Percentiles rank a stretch among this genome's conserved stretches.
Conservation (phyloP, 768 basidiomycete genomes). For the Gautieria morchelliformis region DNA sequence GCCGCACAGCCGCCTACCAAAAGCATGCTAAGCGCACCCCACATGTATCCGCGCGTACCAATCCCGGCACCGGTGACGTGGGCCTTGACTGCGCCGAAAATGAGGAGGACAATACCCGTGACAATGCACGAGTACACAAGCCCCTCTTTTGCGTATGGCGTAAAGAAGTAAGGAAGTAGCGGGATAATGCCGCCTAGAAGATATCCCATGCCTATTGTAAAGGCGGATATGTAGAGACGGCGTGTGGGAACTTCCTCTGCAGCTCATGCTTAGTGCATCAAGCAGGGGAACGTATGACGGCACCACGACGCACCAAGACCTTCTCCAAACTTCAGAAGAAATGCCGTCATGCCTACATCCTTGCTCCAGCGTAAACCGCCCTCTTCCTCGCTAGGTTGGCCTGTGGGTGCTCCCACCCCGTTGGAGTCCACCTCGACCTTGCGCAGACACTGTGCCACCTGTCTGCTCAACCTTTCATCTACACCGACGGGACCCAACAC, state of each 20-base stretch:
- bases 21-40: constrained; percentile 82
- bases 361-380: constrained; percentile 55
- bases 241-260: constrained; percentile 81
- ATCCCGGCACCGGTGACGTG: constrained; percentile 75
- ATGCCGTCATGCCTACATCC: constrained; percentile 82
- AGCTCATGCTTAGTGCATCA: background rate
- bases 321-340: constrained; percentile 93
- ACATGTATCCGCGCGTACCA: constrained; percentile 60
- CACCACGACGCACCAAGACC: constrained; percentile 54
- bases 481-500: constrained; percentile 87
- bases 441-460: constrained; percentile 68
- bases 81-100: constrained; percentile 89
- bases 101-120: constrained; percentile 75
- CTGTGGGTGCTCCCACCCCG: constrained; percentile 11
- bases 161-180: constrained; percentile 87
- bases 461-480: constrained; percentile 67
- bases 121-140: constrained; percentile 68
- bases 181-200: constrained; percentile 91
- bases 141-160: constrained; percentile 55
- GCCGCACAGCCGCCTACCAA: constrained; percentile 88
- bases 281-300: background rate
- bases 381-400: constrained; percentile 40
- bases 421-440: constrained; percentile 47
- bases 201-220: constrained; percentile 94
- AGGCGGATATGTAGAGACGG: constrained; percentile 80